Conservation (phyloP, 202 grass and related monocot species). For the Carex arenaria region DNA sequence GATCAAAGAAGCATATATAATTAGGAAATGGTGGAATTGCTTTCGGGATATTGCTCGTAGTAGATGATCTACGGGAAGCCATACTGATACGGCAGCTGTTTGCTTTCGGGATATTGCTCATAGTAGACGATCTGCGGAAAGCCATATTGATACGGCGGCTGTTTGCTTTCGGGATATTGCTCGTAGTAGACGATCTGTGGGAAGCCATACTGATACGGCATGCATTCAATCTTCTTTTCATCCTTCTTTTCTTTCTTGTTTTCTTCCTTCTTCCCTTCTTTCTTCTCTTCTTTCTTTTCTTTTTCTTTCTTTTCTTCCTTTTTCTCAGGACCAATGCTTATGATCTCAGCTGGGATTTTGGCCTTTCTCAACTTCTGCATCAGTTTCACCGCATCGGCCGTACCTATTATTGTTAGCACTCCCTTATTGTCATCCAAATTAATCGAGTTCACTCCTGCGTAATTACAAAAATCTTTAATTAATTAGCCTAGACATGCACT, state of each 20-base stretch:
- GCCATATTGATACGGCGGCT: too few species aligned
- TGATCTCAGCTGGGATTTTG: constrained; percentile 23
- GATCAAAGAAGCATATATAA: not conserved
- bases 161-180: not conserved
- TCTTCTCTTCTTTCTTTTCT: constrained; percentile 34
- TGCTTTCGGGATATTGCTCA: too few species aligned
- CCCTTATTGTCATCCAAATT: constrained; percentile 51
- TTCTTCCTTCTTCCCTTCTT: not conserved
- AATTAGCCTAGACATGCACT: not conserved
- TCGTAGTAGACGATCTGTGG: not conserved
- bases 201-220: not conserved
- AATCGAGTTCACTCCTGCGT: constrained; percentile 58
- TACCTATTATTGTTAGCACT: constrained; percentile 58
- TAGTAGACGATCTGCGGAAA: too few species aligned
- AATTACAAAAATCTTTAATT: not conserved
- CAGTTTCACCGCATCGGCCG: constrained; percentile 47
- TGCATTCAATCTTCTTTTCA: not conserved
- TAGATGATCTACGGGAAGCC: too few species aligned
- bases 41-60: too few species aligned
- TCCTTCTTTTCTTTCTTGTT: not conserved
- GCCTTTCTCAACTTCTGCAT: constrained; percentile 49
- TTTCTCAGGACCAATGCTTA: constrained; percentile 50
- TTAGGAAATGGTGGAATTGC: not conserved
- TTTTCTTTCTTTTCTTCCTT: constrained; percentile 15
- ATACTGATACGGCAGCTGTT: too few species aligned